phyloP scores from a whole-genome alignment of 352 stramenopile genomes.

The Phytophthora kernoviae region DNA sequence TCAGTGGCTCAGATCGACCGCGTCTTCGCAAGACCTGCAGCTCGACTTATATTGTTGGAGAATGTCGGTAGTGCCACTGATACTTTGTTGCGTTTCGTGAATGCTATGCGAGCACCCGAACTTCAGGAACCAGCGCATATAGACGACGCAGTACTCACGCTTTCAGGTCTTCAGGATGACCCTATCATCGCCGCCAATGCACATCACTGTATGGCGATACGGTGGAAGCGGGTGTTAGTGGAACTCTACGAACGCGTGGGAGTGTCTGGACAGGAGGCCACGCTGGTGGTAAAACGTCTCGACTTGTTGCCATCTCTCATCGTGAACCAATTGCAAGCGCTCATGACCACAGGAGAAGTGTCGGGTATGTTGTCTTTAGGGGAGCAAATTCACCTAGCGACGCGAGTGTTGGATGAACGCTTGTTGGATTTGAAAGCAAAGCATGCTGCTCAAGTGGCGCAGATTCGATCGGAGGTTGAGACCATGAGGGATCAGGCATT shows the following conservation, averaged over 20 bases:
- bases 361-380: constrained; percentile 59
- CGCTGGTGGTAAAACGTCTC: constrained; percentile 57
- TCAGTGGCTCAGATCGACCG: constrained; percentile 48
- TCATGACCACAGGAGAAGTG: constrained; percentile 68
- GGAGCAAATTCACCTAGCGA: constrained; percentile 70
- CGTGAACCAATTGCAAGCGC: constrained; percentile 47
- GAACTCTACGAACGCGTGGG: constrained; percentile 62
- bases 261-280: constrained; percentile 58
- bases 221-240: constrained; percentile 52
- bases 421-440: constrained; percentile 55
- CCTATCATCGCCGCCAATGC: constrained; percentile 7
- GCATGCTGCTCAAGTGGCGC: constrained; percentile 31
- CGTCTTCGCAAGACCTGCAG: constrained; percentile 38
- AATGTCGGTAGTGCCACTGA: constrained; percentile 35
- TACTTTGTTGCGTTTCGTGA: constrained; percentile 41
- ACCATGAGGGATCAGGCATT: constrained; percentile 32
- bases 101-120: constrained; percentile 2
- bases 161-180: constrained; percentile 36
- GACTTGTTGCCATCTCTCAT: constrained; percentile 41
- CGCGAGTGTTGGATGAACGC: constrained; percentile 63
- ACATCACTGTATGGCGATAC: neutral
- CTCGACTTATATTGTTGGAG: constrained; percentile 45
- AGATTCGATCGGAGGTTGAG: constrained; percentile 41
- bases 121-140: neutral
- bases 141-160: constrained; percentile 19